Evolutionary conservation across 768 basidiomycete species (phyloP), one percentile per base, ranked within the genome.

Genomic region (Trametes coccinea): DNA sequence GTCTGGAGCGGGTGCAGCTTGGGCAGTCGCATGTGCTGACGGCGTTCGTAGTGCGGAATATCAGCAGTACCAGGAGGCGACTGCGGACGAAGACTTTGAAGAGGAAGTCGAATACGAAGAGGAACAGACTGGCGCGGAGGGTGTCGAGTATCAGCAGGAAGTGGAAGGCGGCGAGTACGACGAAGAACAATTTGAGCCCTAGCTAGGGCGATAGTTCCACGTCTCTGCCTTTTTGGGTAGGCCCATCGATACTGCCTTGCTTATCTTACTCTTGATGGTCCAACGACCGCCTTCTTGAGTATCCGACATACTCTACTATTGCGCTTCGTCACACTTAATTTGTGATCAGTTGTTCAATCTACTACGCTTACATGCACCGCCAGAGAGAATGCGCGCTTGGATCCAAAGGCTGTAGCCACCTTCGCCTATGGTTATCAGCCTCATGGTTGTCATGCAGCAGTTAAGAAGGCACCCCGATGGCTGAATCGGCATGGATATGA

Each of bases 51-150:
- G 90, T 61, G 83, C 92, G 58, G 95, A 98, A 72, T 96, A 96
- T 76, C 92, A 95, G 72, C 92, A 87, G 82, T 88, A 87, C 67
- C 86, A 87, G 73, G 86, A 87, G 69, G 85, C 85, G 14, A 75
- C 68, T 0, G 69, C 74, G 2, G 81, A 77, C 9, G 76, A 71
- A n/a, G 81, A 82, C 40, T 78, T 78, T 13, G 76, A 76, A 14
- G 75, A 71, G 14, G 77, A 79, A 22, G 72, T 70, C 22, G 66
- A 70, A 45, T 63, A 66, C 37, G 69, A 64, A 48, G 66, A 65
- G 56, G 62, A 62, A 17, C 72, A 31, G 29, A 13, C 29, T 49
- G 48, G 48, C 16, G 46, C 41, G 29, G 53, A n/a, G 40, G 49
- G 30, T n/a, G 57, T 43, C 31, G 49, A 78, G 16, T 59, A 63